These are phyloP conservation scores for Xylaria telfairii DNA, from an alignment of 495 filamentous ascomycete genomes.

Conservation along the genomic window DNA sequence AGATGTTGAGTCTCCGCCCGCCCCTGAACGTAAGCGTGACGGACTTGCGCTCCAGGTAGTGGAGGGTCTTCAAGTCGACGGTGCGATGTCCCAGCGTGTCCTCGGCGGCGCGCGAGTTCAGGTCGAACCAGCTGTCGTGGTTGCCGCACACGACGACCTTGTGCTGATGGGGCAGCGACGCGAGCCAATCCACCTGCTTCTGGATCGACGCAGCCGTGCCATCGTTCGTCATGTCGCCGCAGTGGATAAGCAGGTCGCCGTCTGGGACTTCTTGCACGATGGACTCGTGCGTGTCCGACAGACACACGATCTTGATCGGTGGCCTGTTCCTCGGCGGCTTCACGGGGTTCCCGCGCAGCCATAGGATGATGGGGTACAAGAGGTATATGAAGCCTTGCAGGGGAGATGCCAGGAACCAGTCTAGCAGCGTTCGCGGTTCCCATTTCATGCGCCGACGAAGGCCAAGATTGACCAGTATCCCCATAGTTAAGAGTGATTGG, in stretches of 20 bases:
- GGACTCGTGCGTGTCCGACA: constrained; percentile 85
- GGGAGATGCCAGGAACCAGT: constrained; percentile 58
- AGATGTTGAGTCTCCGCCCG: constrained; percentile 59
- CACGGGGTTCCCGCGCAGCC: constrained; percentile 65
- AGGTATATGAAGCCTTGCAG: constrained; percentile 53
- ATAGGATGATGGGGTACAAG: constrained; percentile 66
- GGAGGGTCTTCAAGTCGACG: constrained; percentile 53
- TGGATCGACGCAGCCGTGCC: constrained; percentile 77
- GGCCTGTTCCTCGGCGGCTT: constrained; percentile 55
- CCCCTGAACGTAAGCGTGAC: constrained; percentile 55
- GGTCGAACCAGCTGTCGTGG: constrained; percentile 84
- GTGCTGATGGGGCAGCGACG: constrained; percentile 69
- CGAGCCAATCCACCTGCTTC: constrained; percentile 80
- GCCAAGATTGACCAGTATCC: constrained; percentile 41
- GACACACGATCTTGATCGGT: constrained; percentile 79
- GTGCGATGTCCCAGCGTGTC: constrained; percentile 40
- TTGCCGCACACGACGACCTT: constrained; percentile 91
- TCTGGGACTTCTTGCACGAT: constrained; percentile 65
- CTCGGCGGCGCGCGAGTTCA: constrained; percentile 46
- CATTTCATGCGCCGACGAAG: constrained; percentile 49
- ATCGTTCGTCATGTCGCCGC: constrained; percentile 79
- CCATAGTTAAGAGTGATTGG: constrained; percentile 28
- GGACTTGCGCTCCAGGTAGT: constrained; percentile 58
- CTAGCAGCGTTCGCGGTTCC: constrained; percentile 58
- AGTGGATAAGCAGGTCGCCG: constrained; percentile 88